phyloP scores from a whole-genome alignment of 345 rosid genomes.

The Hirschfeldia incana region DNA sequence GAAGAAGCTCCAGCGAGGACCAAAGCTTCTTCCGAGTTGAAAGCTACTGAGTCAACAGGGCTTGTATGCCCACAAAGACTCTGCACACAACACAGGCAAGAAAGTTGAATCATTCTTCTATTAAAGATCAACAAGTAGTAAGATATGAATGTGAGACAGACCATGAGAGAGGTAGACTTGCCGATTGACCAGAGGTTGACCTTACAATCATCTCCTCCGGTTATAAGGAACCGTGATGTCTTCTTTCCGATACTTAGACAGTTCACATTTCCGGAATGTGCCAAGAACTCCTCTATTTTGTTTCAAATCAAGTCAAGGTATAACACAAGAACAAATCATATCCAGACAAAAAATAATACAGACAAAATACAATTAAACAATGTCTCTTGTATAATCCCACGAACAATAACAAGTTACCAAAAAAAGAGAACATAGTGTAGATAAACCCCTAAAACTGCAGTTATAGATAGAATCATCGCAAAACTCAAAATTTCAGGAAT shows the following conservation, averaged over 20 bases:
- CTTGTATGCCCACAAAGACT: constrained; percentile 45
- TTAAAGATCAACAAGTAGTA: not conserved
- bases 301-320: constrained; percentile 51
- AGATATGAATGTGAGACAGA: constrained; percentile 33
- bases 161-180: constrained; percentile 80
- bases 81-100: constrained; percentile 24
- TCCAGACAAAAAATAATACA: not conserved
- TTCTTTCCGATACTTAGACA: constrained; percentile 85
- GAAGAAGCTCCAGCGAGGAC: constrained; percentile 46
- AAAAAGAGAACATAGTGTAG: not conserved
- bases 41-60: constrained; percentile 40
- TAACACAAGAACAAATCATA: constrained; percentile 14
- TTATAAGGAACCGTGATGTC: constrained; percentile 66
- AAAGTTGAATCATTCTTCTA: not conserved
- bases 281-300: constrained; percentile 84
- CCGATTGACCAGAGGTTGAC: constrained; percentile 97
- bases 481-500: not conserved
- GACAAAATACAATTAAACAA: not conserved
- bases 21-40: constrained; percentile 37
- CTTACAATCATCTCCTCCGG: constrained; percentile 92
- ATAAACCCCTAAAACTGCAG: constrained; percentile 7
- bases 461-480: not conserved
- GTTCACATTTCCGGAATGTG: constrained; percentile 83
- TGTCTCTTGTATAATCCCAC: constrained; percentile 7
- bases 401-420: not conserved